Base-by-base conservation (phyloP, 805 yeast species). In the Zygoascus bituminiphila region DNA sequence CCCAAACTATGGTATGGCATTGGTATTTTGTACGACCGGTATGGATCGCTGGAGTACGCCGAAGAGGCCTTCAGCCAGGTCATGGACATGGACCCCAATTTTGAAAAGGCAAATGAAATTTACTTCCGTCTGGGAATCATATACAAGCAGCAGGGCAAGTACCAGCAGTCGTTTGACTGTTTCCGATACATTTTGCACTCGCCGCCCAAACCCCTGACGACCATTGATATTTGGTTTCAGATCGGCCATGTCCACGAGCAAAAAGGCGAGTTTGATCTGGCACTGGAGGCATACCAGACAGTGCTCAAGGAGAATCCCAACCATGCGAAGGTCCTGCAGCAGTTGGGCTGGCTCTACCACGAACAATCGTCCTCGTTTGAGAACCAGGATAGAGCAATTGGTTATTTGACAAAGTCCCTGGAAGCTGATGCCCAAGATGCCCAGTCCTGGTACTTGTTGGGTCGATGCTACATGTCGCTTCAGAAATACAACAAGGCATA, bases 1-100 rank as follows among this genome's bases (percentile, higher is more conserved):
- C 98, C 98, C 49, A 88, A 88, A 63, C 76, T 93, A 57, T 93
- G 98, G 98, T 97, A 93, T 67, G 98, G 98, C 0, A 91, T 93
- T 55, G 98, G 98, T 31, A 93, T 93, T 51, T 74, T 93, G 52
- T 93, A 93, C 65, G 98, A 93, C 66, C 75, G 98, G 47, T 93
- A 93, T 65, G 98, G 98, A 23, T 85, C 95, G 4, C 70, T 91
- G 54, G 98, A 91, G 68, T 93, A 91, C 61, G 98, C 98, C 2
- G 98, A 93, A 66, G 98, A 93, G 67, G 98, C 98, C 3, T 91
- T 93, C 69, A 94, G 94, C 38, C 81, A 95, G 58, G 98, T 93
- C 10, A 72, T 93, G 64, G 96, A 89, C 64, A 78, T 93, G 73
- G 98, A 93, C 67, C 95, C 97, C 43, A 82, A 87, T 62, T 91